Evolutionary conservation across 306 rosid species (phyloP), one percentile per base, ranked within the genome.

Genomic region (Phaseolus lunatus): DNA sequence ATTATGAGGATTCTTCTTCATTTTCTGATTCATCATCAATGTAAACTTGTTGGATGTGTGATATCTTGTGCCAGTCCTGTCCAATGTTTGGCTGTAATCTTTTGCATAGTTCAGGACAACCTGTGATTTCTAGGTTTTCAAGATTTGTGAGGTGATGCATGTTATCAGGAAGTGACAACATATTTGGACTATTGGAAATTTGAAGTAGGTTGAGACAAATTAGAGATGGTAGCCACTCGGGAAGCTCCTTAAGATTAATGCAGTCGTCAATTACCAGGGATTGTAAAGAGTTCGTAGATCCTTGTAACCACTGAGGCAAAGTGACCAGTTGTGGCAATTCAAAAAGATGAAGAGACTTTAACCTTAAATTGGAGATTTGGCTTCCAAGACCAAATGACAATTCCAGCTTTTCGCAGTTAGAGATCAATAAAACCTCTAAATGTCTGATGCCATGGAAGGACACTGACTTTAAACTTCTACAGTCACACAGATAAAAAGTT

Each of bases 251-350:
- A 23, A 24, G 18, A 57, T 57, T 23, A 2, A 3, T 2, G 9
- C 35, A 57, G 0, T 2, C 0, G 0, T 0, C 0, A 2, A 13
- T 57, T 1, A 1, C 0, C n/a, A 57, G 24, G 35, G 33, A 24
- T 10, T 24, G 63, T 24, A 57, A 24, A 4, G 35, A 11, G n/a
- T 57, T 57, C 1, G 5, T 0, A 11, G 35, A 57, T 57, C 33
- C 63, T 24, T 24, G n/a, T 15, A 57, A 57, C 35, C 18, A 57
- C 3, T 23, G 63, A 23, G 63, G 63, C 63, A 57, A 24, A 23
- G 33, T 57, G 18, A 23, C 33, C 9, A 57, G 9, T 7, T 11
- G 62, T 23, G 62, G 31, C 5, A 56, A 56, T 4, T 3, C 5
- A 9, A 0, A 0, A 22, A 56, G 62, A 22, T 0, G 0, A 22